phyloP scores from a whole-genome alignment of 805 yeast species.

The Tetrapisispora pingtungensis region DNA sequence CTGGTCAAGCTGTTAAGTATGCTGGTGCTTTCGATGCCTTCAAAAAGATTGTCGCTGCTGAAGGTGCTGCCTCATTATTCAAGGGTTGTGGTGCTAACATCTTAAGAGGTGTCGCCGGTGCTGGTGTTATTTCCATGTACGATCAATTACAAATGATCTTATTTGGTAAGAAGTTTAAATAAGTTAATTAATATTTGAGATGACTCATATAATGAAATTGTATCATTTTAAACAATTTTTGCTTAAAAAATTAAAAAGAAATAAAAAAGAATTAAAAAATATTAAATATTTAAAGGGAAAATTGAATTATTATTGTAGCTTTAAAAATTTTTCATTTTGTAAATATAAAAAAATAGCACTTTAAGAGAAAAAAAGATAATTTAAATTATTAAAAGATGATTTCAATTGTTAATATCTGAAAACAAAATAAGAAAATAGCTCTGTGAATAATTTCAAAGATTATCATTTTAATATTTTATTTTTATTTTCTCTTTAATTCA shows the following conservation, averaged over 20 bases:
- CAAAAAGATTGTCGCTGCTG: slow-evolving; percentile 87
- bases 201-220: background rate
- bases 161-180: slow-evolving; percentile 92
- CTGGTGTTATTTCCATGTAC: slow-evolving; percentile 97
- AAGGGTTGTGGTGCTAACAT: slow-evolving; percentile 99
- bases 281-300: too few relatives aligned
- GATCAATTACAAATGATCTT: slow-evolving; percentile 92
- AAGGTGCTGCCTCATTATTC: slow-evolving; percentile 88
- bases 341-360: background rate
- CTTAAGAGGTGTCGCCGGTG: slow-evolving; percentile 99
- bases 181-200: slow-evolving; percentile 13
- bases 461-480: too few relatives aligned
- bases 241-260: too few relatives aligned
- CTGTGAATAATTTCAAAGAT: too few relatives aligned
- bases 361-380: background rate
- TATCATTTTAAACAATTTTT: background rate
- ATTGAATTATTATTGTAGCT: background rate
- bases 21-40: slow-evolving; percentile 91
- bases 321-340: background rate
- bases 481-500: too few relatives aligned
- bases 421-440: too few relatives aligned
- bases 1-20: slow-evolving; percentile 97
- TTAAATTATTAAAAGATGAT: background rate
- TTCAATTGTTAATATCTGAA: background rate
- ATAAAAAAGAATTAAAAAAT: background rate